Conservation (phyloP, 768 basidiomycete species). For the Chlorophyllum brunneum region DNA sequence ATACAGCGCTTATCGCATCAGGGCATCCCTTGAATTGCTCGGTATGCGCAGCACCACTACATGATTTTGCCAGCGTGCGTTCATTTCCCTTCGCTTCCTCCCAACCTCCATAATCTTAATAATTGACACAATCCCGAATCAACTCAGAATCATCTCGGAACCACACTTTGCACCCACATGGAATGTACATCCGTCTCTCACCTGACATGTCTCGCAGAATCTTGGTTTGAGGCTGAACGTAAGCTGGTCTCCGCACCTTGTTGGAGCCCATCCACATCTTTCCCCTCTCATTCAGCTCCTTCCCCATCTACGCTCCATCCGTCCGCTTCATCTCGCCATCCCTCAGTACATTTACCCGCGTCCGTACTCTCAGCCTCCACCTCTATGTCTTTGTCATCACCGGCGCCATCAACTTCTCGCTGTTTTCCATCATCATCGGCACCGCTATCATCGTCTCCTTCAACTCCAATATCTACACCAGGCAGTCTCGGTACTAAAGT, state of each 20-base stretch:
- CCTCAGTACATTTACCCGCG: constrained; percentile 3
- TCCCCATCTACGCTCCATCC: neutral
- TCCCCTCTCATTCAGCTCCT: neutral
- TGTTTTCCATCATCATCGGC: constrained; percentile 1
- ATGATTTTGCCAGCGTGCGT: constrained; percentile 39
- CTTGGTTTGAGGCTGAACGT: constrained; percentile 33
- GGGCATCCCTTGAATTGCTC: constrained; percentile 36
- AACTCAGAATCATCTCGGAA: constrained; percentile 48
- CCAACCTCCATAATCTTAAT: neutral
- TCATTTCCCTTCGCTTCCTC: neutral
- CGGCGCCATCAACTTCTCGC: constrained; percentile 15
- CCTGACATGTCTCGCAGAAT: constrained; percentile 48
- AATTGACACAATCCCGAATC: no score
- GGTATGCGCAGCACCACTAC: constrained; percentile 40
- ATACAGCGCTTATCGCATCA: constrained; percentile 36
- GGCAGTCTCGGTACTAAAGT: neutral
- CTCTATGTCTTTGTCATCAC: neutral
- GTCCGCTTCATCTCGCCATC: neutral
- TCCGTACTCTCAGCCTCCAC: neutral
- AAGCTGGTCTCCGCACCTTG: neutral
- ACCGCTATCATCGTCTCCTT: neutral
- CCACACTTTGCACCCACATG: constrained; percentile 49
- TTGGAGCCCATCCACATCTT: neutral
- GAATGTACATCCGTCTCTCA: constrained; percentile 54
- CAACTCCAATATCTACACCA: neutral